Base-by-base conservation (phyloP, 345 rosid genomes). In the Rhodamnia rubescens region DNA sequence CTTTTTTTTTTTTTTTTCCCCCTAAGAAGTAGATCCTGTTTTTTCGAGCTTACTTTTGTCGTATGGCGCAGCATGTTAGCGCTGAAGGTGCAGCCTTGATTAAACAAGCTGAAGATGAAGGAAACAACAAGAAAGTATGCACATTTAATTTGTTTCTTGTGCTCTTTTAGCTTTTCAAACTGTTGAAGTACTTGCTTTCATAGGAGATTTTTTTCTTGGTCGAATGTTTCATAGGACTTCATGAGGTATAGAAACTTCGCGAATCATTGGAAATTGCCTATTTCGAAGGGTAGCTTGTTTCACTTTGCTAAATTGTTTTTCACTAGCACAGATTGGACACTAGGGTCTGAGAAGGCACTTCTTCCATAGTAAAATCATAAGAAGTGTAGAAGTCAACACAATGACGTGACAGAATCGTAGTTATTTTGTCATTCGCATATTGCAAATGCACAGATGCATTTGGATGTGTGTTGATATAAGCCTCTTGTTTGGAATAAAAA, bases 71-170 rank as follows among this genome's bases (percentile, higher is more conserved):
- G 98, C 98, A 98, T 90, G 92, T 96, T 85, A 94, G 95, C 84
- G 92, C 95, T 56, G 98, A 98, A 88, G 99, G 99, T 52, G 91
- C 93, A 13, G 91, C 92, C 55, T 92, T 95, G 87, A 95, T 98
- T 88, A 97, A 96, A 87, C 99, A 94, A 86, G 98, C 98, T 29
- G 98, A 96, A 88, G 99, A 96, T 86, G 95, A 97, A 24, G 98
- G 93, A 44, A 93, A 91, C 84, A 93, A 86, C 88, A 94, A 94
- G 96, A 84, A 83, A 84, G 89, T 87, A 27, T 22, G 83, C 53
- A 15, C 53, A 49, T 51, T n/a, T 82, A 54, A 44, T 56, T 42
- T 56, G 85, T n/a, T 56, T 56, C 64, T 56, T 83, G 74, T 24
- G 7, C 26, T 36, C 53, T 54, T 7, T 47, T 55, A 32, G 29